These are phyloP conservation scores for Alternaria sp. DNA, from an alignment of 2,329 filamentous ascomycete genomes.

Conservation along the genomic window DNA sequence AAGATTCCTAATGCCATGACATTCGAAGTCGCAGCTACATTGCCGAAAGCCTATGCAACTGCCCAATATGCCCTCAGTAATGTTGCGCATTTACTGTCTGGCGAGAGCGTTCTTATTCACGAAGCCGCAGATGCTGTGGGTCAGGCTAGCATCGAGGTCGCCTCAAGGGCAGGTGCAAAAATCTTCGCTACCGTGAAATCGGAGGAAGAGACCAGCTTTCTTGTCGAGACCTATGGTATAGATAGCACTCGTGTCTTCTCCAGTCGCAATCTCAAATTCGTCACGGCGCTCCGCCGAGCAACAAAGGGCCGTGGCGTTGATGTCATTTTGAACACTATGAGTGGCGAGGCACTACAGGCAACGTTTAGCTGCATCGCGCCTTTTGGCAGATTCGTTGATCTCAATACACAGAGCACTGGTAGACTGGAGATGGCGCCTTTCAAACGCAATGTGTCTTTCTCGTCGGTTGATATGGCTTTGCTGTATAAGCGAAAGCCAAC, in stretches of 20 bases:
- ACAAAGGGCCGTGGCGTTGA: slow-evolving; percentile 43
- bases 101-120: slow-evolving; percentile 43
- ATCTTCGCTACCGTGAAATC: slow-evolving; percentile 39
- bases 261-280: slow-evolving; percentile 35
- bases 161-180: slow-evolving; percentile 28
- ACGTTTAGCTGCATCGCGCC: slow-evolving; percentile 58
- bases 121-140: slow-evolving; percentile 27
- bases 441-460: slow-evolving; percentile 20
- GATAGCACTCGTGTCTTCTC: slow-evolving; percentile 37
- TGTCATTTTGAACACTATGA: slow-evolving; percentile 39
- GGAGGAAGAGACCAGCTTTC: slow-evolving; percentile 20
- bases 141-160: slow-evolving; percentile 24
- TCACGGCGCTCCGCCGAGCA: slow-evolving; percentile 12
- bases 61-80: slow-evolving; percentile 28
- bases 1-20: slow-evolving; percentile 20
- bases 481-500: slow-evolving; percentile 11
- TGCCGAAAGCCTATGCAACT: slow-evolving; percentile 30
- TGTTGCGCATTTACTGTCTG: slow-evolving; percentile 20
- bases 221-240: slow-evolving; percentile 19
- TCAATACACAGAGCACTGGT: slow-evolving; percentile 14
- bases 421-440: slow-evolving; percentile 35
- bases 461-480: slow-evolving; percentile 19
- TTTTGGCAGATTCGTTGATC: slow-evolving; percentile 33
- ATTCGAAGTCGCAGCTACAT: slow-evolving; percentile 30
- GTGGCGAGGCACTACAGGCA: slow-evolving; percentile 42